Evolutionary conservation across 805 yeast species (phyloP), one percentile per base, ranked within the genome.

Genomic region (Candida dendrica): DNA sequence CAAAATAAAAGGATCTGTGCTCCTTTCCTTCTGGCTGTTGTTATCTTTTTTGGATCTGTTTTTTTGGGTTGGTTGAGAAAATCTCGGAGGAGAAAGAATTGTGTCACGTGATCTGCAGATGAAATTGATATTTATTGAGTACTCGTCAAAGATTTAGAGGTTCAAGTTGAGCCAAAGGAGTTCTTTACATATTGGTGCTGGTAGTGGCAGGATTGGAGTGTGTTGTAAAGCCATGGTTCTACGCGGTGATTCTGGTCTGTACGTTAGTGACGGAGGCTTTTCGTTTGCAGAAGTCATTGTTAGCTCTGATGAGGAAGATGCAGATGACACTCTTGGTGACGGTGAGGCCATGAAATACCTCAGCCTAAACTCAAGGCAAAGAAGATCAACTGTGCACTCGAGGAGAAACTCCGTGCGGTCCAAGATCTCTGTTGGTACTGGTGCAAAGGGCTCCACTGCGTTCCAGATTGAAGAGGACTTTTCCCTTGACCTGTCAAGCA

Each of bases 401-500:
- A 37, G 30, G 37, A 35, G 55, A 24, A 42, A 48, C 29, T 47
- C 51, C 3, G 43, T 49, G 0, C 38, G 51, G 10, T 46, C 53
- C 11, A 48, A 47, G 32, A 44, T 52, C 2, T 52, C 56, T 1
- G 41, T 50, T 30, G 41, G 34, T 3, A 14, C 42, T 10, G 41
- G 42, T 2, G 45, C 48, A 1, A 42, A 46, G 15, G 48, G 47
- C 26, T 44, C 52, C 1, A 39, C 44, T 8, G 46, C 48, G 11
- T 34, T 52, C 9, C 18, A 27, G 6, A 11, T 54, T 2, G 40
- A 30, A 1, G 35, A 37, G 2, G 47, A 53, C 36, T 52, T 46
- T 36, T 45, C 54, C 0, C 34, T 27, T 1, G 52, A 47, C 18
- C 19, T 40, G 8, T 22, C 45, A 6, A 35, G 35, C 8, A 45